Conservation (phyloP, 2,329 filamentous ascomycete species). For the Colletotrichum navitas region DNA sequence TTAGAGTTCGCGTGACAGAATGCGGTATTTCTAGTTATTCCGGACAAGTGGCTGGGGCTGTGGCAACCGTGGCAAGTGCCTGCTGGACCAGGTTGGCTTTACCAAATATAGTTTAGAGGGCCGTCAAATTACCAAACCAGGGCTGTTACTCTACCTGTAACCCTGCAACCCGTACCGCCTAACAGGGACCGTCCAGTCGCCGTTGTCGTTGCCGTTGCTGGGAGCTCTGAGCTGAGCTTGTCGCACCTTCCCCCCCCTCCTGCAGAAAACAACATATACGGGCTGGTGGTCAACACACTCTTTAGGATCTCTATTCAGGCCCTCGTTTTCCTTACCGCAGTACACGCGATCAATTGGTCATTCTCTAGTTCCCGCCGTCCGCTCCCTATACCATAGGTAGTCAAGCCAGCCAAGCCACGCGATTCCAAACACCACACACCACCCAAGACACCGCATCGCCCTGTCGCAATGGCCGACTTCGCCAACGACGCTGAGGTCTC, state of each 20-base stretch:
- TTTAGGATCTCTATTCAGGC: slow-evolving; percentile 1
- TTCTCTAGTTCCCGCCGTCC: background rate
- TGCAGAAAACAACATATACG: too few species aligned
- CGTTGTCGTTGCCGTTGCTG: background rate
- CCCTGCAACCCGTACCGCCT: too few species aligned
- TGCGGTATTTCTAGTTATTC: too few species aligned
- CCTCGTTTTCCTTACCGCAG: background rate
- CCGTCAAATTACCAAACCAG: too few species aligned
- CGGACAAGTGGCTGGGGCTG: too few species aligned
- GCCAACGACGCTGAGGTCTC: slow-evolving; percentile 47
- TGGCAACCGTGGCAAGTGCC: too few species aligned
- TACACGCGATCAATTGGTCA: background rate
- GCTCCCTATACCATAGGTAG: background rate
- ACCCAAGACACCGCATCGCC: background rate
- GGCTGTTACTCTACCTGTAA: too few species aligned
- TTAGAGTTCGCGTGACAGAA: too few species aligned
- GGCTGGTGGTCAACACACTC: slow-evolving; percentile 4
- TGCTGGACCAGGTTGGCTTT: too few species aligned
- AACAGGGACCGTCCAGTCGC: too few species aligned
- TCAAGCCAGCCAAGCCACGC: background rate
- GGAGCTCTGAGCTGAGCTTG: background rate
- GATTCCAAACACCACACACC: background rate
- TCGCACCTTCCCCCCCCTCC: too few species aligned
- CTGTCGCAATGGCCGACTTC: slow-evolving; percentile 40
- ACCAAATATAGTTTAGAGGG: too few species aligned